These are phyloP conservation scores for Diaporthe ilicicola DNA, from an alignment of 2,329 filamentous ascomycete species.

Conservation along the genomic window DNA sequence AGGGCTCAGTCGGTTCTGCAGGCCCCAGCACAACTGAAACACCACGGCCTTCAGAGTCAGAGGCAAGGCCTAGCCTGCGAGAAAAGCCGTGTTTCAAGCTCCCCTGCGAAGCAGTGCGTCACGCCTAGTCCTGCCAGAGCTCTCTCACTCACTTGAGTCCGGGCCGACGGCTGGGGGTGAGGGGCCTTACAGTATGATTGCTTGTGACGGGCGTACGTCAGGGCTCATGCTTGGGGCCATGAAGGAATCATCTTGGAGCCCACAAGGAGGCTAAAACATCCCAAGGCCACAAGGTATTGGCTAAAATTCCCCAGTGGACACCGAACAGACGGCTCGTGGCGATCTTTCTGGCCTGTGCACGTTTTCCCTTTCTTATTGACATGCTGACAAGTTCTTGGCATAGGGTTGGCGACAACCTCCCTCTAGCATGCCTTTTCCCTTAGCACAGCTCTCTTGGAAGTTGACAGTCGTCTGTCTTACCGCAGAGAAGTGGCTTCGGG, in stretches of 20 bases:
- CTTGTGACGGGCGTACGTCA: not conserved
- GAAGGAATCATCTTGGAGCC: not conserved
- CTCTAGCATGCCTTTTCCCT: not conserved
- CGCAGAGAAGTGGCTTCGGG: not conserved
- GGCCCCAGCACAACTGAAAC: slow-evolving; percentile 26
- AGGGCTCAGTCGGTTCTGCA: slow-evolving; percentile 14
- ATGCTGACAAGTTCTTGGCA: slow-evolving; percentile 6
- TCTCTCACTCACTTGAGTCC: slow-evolving; percentile 18
- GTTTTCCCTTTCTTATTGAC: not conserved
- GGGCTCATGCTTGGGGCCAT: not conserved
- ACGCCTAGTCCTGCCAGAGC: slow-evolving; percentile 10
- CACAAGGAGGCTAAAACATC: slow-evolving; percentile 26
- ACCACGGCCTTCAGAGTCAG: slow-evolving; percentile 16
- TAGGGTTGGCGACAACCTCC: not conserved
- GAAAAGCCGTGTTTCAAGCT: slow-evolving; percentile 20
- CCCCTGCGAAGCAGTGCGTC: slow-evolving; percentile 3
- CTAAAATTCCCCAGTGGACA: not conserved
- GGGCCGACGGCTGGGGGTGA: slow-evolving; percentile 1
- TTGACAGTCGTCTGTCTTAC: not conserved
- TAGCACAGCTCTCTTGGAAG: not conserved
- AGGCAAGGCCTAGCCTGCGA: slow-evolving; percentile 19
- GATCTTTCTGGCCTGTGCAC: slow-evolving; percentile 19
- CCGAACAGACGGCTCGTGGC: not conserved
- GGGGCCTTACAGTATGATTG: not conserved
- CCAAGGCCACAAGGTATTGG: slow-evolving; percentile 4